Evolutionary conservation across 768 basidiomycete species (phyloP), one percentile per base, ranked within the genome.

Genomic region (Rickenella mellea): DNA sequence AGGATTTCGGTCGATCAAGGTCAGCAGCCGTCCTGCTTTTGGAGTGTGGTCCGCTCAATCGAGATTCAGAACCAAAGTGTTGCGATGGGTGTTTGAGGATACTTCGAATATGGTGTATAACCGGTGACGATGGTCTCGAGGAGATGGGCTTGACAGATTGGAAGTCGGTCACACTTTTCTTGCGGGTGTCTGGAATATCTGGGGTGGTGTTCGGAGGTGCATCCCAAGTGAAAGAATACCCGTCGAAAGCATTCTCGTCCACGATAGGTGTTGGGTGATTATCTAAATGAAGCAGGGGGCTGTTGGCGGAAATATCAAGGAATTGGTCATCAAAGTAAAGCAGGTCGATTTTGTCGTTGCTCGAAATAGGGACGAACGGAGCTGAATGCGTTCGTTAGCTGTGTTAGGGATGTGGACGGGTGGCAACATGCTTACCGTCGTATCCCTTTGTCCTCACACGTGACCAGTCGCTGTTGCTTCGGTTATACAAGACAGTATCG

Each of bases 151-250:
- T n/a, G n/a, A n/a, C n/a, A n/a, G n/a, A n/a, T n/a, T n/a, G n/a
- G n/a, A n/a, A n/a, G n/a, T n/a, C n/a, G 15, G 3, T 17, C 11
- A 19, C 15, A 19, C 19, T 15, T 10, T 17, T 17, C 9, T 36
- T 36, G 33, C 11, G 11, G 24, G 9, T 10, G 3, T 36, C 24
- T 36, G 4, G 19, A 36, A 17, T 3, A 12, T 36, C 33, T 10
- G 11, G 10, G 12, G 33, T 3, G 4, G 12, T 3, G 9, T 36
- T 22, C 24, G 19, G 19, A 14, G 33, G 33, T 19, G 9, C 3
- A n/a, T n/a, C n/a, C 33, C 33, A 36, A 36, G 33, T 36, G 12
- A 36, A 36, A 4, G 33, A 36, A 15, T 36, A 36, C 19, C 33
- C 33, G 15, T 36, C 33, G 24, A 36, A 36, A 17, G 33, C 33